Evolutionary conservation across 2,329 filamentous ascomycete species (phyloP), one percentile per base, ranked within the genome.

Genomic region (Fusarium proliferatum): DNA sequence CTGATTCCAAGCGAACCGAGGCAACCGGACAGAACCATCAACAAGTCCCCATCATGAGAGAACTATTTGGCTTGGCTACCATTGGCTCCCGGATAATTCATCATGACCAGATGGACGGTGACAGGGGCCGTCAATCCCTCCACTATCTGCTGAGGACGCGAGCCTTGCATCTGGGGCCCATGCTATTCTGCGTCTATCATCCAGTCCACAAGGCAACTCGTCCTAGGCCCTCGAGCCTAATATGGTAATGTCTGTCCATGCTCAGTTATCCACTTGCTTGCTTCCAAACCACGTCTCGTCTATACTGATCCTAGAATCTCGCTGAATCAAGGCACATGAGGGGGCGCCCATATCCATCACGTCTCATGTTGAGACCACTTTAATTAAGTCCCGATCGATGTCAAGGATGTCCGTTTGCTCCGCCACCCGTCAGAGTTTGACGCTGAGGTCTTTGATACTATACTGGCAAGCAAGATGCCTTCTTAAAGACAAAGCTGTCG

Each of bases 351-450:
- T 70, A 63, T 69, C 56, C 69, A 70, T 76, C 71, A 68, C 61
- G 76, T 78, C 76, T 78, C 76, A 78, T 74, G 69, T 78, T 77
- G 64, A 78, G 76, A 61, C 69, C 64, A 72, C 72, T 64, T 61
- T 66, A 76, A 75, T 76, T 60, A 71, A 71, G 69, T 69, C 69
- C 69, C 67, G 76, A 78, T 76, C 75, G 64, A 64, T 70, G 64
- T 58, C 75, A 59, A 64, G 76, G 76, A 76, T 74, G 38, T 52
- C 58, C 56, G 59, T 58, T 39, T 66, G 41, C 52, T 70, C 65
- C 41, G 66, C 55, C 45, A 64, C 63, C 55, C 63, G 65, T 67
- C 62, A 61, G 53, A 62, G 64, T 61, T 68, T 68, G 64, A 62
- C 49, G 57, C 63, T 72, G 71, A 55, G 55, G 59, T 59, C 42